Conservation (phyloP, 345 rosid genomes). For the Arabidopsis suecica region DNA sequence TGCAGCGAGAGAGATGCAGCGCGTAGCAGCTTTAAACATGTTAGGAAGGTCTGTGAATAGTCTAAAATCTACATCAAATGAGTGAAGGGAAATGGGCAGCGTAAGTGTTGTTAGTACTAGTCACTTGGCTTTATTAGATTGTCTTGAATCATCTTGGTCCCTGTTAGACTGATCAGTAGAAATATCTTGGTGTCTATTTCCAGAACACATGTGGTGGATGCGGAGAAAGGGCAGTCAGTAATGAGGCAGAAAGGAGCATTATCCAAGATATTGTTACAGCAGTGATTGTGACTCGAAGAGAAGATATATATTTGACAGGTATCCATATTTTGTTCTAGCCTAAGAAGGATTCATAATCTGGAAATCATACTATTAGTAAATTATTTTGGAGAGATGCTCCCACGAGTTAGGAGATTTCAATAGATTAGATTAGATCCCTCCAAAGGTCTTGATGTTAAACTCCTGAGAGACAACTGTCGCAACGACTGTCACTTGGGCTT, state of each 20-base stretch:
- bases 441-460: not conserved
- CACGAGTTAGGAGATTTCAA: slow-evolving; percentile 26
- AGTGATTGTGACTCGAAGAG: not conserved
- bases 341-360: not conserved
- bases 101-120: slow-evolving; percentile 12
- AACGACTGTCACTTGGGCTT: slow-evolving; percentile 13
- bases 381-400: slow-evolving; percentile 16
- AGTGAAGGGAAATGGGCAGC: not conserved
- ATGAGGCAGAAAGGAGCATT: not conserved
- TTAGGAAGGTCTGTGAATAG: slow-evolving; percentile 61
- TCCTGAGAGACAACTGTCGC: no score
- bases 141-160: not conserved
- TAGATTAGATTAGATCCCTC: slow-evolving; percentile 19
- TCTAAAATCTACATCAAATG: slow-evolving; percentile 40
- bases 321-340: not conserved
- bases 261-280: not conserved
- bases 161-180: not conserved
- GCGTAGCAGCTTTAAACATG: slow-evolving; percentile 65
- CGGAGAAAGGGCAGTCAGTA: not conserved
- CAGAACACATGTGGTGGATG: not conserved
- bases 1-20: slow-evolving; percentile 84
- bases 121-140: not conserved
- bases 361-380: not conserved
- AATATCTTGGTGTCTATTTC: no score
- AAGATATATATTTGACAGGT: not conserved